Base-by-base conservation (phyloP, 1,139 yeast genomes). In the Pichia sp. region DNA sequence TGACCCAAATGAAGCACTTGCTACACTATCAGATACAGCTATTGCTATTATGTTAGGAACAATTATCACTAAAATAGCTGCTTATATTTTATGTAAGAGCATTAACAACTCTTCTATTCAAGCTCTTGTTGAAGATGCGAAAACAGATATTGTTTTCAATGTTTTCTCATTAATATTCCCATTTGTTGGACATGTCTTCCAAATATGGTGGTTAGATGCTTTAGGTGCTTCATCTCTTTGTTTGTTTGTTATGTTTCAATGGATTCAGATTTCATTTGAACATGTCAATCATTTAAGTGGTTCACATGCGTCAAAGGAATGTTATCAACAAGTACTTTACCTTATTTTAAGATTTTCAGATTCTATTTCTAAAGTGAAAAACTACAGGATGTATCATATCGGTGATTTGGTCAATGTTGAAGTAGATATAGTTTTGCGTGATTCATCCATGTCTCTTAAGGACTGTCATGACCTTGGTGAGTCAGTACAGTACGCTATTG, bases 391-490 rank as follows among this genome's bases (percentile, higher is more conserved):
- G 14, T 84, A 84, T 54, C 89, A 84, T 53, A 84, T 80, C 20
- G 94, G 94, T 2, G 94, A 84, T 59, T 68, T 79, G 26, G 64
- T 82, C 41, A 79, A 79, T 52, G 89, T 82, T 31, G 94, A 84
- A 56, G 82, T 84, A 28, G 94, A 84, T 55, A 62, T 84, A 31
- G 77, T 83, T 5, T 45, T 58, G 7, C 70, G 78, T 45, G 77
- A 78, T 41, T 64, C 68, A 18, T 64, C 69, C 15, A 62, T 80
- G 52, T 61, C 69, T 6, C 66, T 83, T 51, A 72, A 79, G 45
- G 93, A 84, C 54, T 69, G 80, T 43, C 94, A 84, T 58, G 94
- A 84, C 58, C 69, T 83, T 33, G 94, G 88, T 5, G 94, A 84
- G 58, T 81, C 89, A 0, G 63, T 84, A 36, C 93, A 84, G 60